These are phyloP conservation scores for Hippophae tibetana DNA, from an alignment of 306 rosid genomes.

Conservation along the genomic window DNA sequence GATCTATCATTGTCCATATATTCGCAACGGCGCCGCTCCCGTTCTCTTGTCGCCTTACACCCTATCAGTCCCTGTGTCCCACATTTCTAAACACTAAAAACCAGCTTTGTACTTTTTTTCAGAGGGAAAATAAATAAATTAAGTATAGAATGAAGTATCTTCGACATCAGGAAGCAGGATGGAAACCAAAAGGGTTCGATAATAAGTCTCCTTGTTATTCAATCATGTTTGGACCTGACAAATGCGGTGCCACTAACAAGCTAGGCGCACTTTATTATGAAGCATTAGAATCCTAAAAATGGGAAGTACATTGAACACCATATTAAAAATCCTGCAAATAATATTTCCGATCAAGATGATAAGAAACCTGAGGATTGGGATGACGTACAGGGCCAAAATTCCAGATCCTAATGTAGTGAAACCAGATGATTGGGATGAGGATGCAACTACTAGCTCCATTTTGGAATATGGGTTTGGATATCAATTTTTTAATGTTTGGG, in stretches of 20 bases:
- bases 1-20: too few species aligned
- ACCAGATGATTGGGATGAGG: conserved; percentile 99
- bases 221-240: conserved; percentile 24
- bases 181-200: conserved; percentile 71
- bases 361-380: conserved; percentile 98
- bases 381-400: conserved; percentile 61
- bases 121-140: too few species aligned
- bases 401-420: conserved; percentile 72
- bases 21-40: too few species aligned
- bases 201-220: conserved; percentile 79
- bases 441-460: conserved; percentile 38
- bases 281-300: conserved; percentile 83
- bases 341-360: conserved; percentile 89
- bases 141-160: conserved; percentile 17
- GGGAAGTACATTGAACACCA: conserved; percentile 88
- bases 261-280: conserved; percentile 88
- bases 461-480: too few species aligned
- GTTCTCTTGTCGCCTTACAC: too few species aligned
- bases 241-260: conserved; percentile 90
- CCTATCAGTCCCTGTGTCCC: too few species aligned
- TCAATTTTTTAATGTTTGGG: too few species aligned
- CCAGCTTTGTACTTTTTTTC: too few species aligned
- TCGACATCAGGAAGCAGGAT: conserved; percentile 77
- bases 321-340: conserved; percentile 64
- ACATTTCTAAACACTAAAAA: too few species aligned